Conservation (phyloP, 2,329 filamentous ascomycete species). For the Aureobasidium subglaciale region DNA sequence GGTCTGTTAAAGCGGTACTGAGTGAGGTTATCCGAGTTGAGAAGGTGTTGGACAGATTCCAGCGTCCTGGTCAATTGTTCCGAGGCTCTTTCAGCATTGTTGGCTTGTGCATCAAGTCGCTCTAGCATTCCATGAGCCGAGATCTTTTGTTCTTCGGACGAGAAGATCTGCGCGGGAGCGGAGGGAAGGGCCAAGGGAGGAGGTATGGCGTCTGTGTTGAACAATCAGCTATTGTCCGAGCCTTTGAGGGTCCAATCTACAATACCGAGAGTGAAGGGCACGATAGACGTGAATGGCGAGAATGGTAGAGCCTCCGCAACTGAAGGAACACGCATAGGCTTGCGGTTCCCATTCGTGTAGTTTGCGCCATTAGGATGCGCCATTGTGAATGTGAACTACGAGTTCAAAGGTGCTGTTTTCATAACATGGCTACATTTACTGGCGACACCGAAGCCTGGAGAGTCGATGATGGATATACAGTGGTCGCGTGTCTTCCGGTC, state of each 20-base stretch:
- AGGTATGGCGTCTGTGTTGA: slow-evolving; percentile 39
- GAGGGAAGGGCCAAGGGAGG: slow-evolving; percentile 37
- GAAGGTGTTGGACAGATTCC: slow-evolving; percentile 65
- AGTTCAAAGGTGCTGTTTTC: not conserved
- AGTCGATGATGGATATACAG: not conserved
- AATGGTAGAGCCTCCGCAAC: slow-evolving; percentile 74
- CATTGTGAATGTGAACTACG: not conserved
- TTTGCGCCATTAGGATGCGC: slow-evolving; percentile 3
- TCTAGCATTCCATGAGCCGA: slow-evolving; percentile 51
- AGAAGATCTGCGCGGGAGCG: slow-evolving; percentile 32
- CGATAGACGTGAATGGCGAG: slow-evolving; percentile 72
- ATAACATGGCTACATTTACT: slow-evolving; percentile 3
- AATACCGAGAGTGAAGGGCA: slow-evolving; percentile 69
- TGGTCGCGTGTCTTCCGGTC: not conserved
- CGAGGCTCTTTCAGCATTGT: slow-evolving; percentile 51
- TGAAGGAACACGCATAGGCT: slow-evolving; percentile 33
- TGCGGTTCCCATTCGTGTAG: not conserved
- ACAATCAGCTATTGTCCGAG: not conserved
- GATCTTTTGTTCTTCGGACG: slow-evolving; percentile 39
- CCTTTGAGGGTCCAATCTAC: slow-evolving; percentile 15
- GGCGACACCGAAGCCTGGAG: not conserved
- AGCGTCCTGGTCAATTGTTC: slow-evolving; percentile 64
- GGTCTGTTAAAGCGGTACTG: slow-evolving; percentile 39
- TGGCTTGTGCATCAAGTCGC: slow-evolving; percentile 64
- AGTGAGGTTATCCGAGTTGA: slow-evolving; percentile 64